phyloP scores from a whole-genome alignment of 2,329 filamentous ascomycete genomes.

The Hypoxylon sp. region DNA sequence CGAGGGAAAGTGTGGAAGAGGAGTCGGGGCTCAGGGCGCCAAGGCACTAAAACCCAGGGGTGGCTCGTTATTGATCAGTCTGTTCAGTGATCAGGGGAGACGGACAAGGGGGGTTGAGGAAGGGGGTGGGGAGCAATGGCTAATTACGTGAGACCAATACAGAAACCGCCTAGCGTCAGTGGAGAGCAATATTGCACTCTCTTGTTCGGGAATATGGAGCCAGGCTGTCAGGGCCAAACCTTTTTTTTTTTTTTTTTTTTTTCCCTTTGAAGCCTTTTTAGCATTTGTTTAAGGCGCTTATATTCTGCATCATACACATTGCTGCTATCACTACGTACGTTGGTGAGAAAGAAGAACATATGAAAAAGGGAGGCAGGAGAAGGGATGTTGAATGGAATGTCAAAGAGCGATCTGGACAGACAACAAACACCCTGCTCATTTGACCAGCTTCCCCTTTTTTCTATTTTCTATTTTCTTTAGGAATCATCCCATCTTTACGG shows the following conservation, averaged over 20 bases:
- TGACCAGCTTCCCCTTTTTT: slow-evolving; percentile 16
- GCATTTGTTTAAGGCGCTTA: slow-evolving; percentile 21
- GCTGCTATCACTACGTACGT: slow-evolving; percentile 16
- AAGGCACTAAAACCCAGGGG: slow-evolving; percentile 44
- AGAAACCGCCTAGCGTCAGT: slow-evolving; percentile 30
- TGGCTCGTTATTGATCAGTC: slow-evolving; percentile 45
- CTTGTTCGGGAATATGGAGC: slow-evolving; percentile 40
- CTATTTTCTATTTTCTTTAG: slow-evolving; percentile 14
- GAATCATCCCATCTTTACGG: slow-evolving; percentile 33
- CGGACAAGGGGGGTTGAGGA: slow-evolving; percentile 28
- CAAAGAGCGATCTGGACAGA: slow-evolving; percentile 17
- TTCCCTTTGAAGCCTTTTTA: slow-evolving; percentile 30
- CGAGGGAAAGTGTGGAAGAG: slow-evolving; percentile 45
- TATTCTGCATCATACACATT: slow-evolving; percentile 23
- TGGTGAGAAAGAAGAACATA: slow-evolving; percentile 11
- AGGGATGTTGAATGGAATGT: slow-evolving; percentile 36
- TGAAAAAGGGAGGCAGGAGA: slow-evolving; percentile 16
- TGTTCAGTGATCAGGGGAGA: slow-evolving; percentile 42
- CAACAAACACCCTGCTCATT: slow-evolving; percentile 25
- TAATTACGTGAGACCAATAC: slow-evolving; percentile 43
- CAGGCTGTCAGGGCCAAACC: slow-evolving; percentile 35
- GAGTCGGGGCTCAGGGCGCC: slow-evolving; percentile 40
- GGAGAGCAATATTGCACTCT: slow-evolving; percentile 37
- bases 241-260: slow-evolving; percentile 40
- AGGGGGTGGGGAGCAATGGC: slow-evolving; percentile 32